Evolutionary conservation across 2,329 filamentous ascomycete species (phyloP).

Genomic region (Pyrenochaeta sp.): DNA sequence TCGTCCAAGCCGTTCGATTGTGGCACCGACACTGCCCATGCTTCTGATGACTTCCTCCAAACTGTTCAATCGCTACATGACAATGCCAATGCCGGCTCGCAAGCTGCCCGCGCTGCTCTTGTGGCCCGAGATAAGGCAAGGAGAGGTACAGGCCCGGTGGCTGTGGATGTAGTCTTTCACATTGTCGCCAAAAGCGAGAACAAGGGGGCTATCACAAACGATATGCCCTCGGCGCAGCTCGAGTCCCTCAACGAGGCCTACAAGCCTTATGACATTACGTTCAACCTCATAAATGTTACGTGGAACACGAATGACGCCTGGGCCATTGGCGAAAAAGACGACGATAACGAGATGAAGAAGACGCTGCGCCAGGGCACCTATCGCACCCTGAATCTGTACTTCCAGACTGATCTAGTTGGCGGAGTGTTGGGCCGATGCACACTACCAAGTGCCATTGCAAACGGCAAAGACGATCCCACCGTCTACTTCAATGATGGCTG

Average conservation of each 20-base stretch:
- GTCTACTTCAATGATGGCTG: conserved; percentile 64
- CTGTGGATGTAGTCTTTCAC: conserved; percentile 56
- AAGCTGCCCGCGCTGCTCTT: conserved; percentile 39
- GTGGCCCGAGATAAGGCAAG: conserved; percentile 26
- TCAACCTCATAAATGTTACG: conserved; percentile 59
- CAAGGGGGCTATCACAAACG: conserved; percentile 50
- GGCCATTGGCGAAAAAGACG: conserved; percentile 58
- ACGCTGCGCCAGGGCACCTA: conserved; percentile 64
- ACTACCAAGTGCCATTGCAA: conserved; percentile 52
- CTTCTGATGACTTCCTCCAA: conserved; percentile 50
- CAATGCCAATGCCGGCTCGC: conserved; percentile 30
- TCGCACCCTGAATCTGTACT: conserved; percentile 66
- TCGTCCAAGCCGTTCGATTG: conserved; percentile 54
- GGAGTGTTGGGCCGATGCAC: conserved; percentile 65
- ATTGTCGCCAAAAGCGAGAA: conserved; percentile 52
- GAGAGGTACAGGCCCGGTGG: conserved; percentile 34
- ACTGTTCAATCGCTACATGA: conserved; percentile 48
- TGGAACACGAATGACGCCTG: conserved; percentile 64
- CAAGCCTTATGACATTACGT: conserved; percentile 60
- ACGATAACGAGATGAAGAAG: conserved; percentile 62
- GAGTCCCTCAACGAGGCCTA: conserved; percentile 55
- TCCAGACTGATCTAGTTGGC: conserved; percentile 62
- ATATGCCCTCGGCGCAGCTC: conserved; percentile 52
- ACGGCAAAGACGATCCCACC: conserved; percentile 48
- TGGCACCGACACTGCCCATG: conserved; percentile 48